phyloP scores from a whole-genome alignment of 345 rosid species.

The Mercurialis annua region DNA sequence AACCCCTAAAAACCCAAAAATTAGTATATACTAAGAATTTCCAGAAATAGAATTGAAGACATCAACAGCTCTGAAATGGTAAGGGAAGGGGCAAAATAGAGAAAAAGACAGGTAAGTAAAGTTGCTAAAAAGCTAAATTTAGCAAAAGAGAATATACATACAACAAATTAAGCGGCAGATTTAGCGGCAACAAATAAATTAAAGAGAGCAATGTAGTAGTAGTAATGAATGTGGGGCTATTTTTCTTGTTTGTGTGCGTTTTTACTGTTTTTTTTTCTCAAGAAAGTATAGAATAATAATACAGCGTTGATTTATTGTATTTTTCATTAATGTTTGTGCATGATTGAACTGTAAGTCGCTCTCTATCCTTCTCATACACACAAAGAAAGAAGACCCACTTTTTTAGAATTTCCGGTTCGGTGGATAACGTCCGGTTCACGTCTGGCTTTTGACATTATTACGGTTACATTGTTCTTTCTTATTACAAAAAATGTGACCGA shows the following conservation, averaged over 20 bases:
- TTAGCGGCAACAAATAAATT: not conserved
- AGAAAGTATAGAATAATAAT: too few relatives aligned
- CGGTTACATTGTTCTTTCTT: not conserved
- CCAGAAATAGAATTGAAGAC: conserved; percentile 4
- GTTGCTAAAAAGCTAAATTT: conserved; percentile 9
- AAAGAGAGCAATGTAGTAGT: not conserved
- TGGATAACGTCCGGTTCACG: not conserved
- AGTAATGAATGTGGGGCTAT: conserved; percentile 4
- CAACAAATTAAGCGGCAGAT: conserved; percentile 14
- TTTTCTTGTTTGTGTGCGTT: not conserved
- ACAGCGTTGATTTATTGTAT: not conserved
- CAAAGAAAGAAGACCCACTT: not conserved
- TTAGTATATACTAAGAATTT: not conserved
- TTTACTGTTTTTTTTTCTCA: too few relatives aligned
- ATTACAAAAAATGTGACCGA: not conserved
- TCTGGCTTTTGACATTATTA: not conserved
- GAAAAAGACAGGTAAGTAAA: conserved; percentile 1
- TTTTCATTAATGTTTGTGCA: conserved; percentile 6
- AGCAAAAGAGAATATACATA: not conserved
- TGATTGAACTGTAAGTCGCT: conserved; percentile 1
- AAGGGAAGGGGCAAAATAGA: not conserved
- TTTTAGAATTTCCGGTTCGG: not conserved
- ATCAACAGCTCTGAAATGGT: not conserved
- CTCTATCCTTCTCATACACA: not conserved
- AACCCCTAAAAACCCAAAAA: not conserved